These are phyloP conservation scores for Ceratocystis colombiana DNA, from an alignment of 2,329 filamentous ascomycete genomes.

Conservation along the genomic window DNA sequence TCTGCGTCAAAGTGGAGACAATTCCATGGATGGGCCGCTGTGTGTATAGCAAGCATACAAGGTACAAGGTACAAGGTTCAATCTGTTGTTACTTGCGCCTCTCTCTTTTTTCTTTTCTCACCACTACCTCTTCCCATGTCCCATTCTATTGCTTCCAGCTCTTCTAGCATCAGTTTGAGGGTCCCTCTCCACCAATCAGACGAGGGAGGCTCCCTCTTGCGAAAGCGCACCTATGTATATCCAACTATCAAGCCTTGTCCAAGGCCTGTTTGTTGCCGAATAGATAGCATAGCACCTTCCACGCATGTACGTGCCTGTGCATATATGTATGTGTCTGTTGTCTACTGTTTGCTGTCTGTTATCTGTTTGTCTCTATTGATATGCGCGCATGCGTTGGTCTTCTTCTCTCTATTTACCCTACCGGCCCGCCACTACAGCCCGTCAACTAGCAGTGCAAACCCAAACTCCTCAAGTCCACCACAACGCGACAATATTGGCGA, in stretches of 20 bases:
- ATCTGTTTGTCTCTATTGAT: neutral
- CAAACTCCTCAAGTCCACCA: neutral
- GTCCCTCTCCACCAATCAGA: too few species aligned
- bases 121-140: too few species aligned
- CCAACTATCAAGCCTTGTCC: too few species aligned
- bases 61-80: neutral
- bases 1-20: constrained; percentile 12
- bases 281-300: too few species aligned
- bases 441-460: neutral
- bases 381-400: neutral
- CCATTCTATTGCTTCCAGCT: too few species aligned
- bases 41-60: neutral
- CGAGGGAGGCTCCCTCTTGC: too few species aligned
- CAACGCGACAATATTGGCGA: too few species aligned
- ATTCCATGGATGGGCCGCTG: neutral
- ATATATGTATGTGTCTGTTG: neutral
- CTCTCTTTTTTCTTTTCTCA: neutral
- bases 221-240: too few species aligned
- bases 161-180: too few species aligned
- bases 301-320: too few species aligned
- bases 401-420: neutral
- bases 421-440: neutral
- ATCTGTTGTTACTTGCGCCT: neutral
- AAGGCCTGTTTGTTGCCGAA: too few species aligned
- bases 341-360: too few species aligned